These are phyloP conservation scores for Baudoinia panamericana DNA, from an alignment of 495 filamentous ascomycete species.

Conservation along the genomic window DNA sequence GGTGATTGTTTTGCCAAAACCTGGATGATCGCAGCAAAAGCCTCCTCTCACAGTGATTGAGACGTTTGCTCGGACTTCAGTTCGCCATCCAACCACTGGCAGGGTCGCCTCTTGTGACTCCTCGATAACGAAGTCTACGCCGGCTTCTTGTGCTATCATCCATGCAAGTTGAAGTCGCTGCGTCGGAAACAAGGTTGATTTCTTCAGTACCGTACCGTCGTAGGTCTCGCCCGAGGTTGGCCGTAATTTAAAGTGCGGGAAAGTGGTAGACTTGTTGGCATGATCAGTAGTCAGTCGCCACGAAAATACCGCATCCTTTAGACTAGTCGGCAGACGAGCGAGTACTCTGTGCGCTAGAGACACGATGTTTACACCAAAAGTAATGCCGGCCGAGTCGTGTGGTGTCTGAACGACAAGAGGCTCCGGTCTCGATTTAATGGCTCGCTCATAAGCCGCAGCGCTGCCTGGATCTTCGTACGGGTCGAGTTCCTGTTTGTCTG, in stretches of 20 bases:
- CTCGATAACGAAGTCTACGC: conserved; percentile 42
- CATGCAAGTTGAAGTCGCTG: conserved; percentile 50
- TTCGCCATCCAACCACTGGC: conserved; percentile 45
- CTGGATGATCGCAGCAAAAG: conserved; percentile 62
- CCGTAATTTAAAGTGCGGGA: conserved; percentile 1
- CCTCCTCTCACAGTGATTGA: conserved; percentile 46
- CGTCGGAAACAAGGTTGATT: conserved; percentile 34
- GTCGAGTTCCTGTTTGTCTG: conserved; percentile 1
- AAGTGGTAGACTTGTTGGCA: neutral
- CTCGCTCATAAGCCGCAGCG: conserved; percentile 37
- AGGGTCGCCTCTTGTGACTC: conserved; percentile 58
- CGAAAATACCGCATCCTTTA: neutral
- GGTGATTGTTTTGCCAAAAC: conserved; percentile 74
- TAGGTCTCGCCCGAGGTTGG: neutral
- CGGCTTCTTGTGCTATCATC: conserved; percentile 51
- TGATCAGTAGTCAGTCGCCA: conserved; percentile 30
- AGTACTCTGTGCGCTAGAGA: conserved; percentile 45
- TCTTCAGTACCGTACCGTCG: conserved; percentile 34
- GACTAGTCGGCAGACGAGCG: conserved; percentile 12
- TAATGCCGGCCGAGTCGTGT: conserved; percentile 2
- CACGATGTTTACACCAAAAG: conserved; percentile 41
- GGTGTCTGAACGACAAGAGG: conserved; percentile 35
- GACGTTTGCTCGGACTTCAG: conserved; percentile 42
- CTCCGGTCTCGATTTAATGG: conserved; percentile 36
- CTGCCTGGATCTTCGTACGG: conserved; percentile 37